Percentiles rank a stretch among this genome's conserved stretches.
Evolutionary conservation across 306 rosid genomes (phyloP).

Genomic region (Ormosia emarginata): DNA sequence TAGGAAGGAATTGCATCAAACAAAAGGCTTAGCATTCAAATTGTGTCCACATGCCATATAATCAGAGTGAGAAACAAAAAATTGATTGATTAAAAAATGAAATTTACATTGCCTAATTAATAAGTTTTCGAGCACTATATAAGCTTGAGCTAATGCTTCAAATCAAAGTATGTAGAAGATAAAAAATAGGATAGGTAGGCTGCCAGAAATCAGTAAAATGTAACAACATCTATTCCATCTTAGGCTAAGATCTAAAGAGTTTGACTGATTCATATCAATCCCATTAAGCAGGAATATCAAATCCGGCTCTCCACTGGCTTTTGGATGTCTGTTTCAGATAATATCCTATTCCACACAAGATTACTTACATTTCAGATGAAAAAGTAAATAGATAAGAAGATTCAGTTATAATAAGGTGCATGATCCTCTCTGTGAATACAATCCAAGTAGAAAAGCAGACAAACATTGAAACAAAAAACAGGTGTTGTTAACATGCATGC

Average conservation of each 20-base stretch:
- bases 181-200: neutral
- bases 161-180: neutral
- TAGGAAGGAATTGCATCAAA: neutral
- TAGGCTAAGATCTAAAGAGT: neutral
- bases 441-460: neutral
- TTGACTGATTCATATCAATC: neutral
- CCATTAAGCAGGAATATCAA: neutral
- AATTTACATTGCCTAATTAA: too few relatives aligned
- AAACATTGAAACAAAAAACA: neutral
- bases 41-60: neutral
- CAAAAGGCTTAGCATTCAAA: neutral
- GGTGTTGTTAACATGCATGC: neutral
- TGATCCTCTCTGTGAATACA: slow-evolving; percentile 5
- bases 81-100: neutral
- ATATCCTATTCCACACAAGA: neutral
- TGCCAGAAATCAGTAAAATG: neutral
- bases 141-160: too few relatives aligned
- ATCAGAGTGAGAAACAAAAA: neutral
- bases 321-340: neutral
- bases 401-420: neutral
- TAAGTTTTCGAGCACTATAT: too few relatives aligned
- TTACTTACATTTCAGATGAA: neutral
- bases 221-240: neutral
- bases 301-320: neutral
- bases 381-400: neutral